Evolutionary conservation across 2,329 filamentous ascomycete species (phyloP), one percentile per base, ranked within the genome.

Genomic region (Aspergillus novoparasiticus): DNA sequence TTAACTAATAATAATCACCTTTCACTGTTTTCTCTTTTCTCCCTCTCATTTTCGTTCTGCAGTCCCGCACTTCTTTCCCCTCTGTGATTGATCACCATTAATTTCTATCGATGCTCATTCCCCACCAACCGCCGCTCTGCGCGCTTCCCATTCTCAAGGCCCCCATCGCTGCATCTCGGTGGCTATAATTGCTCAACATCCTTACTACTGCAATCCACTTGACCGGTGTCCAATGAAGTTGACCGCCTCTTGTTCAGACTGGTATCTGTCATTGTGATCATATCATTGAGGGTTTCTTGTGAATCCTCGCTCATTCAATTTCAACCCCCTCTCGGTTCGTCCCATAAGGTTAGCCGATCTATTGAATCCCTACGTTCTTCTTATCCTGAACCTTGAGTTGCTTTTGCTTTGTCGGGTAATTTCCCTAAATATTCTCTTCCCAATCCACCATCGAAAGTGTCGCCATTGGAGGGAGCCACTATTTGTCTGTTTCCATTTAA

Each of bases 151-250:
- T 32, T 6, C 43, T 4, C 23, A 46, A 11, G 14, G 34, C 23
- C 56, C 30, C 39, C 56, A 26, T 57, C 54, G 23, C 55, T 30
- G 36, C 26, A 58, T 45, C 56, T 46, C 14, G 19, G 21, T 32
- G 43, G 36, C 57, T 30, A 48, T 48, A 6, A 53, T 61, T 51
- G 10, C 32, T 48, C 36, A 23, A 45, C 59, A 34, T 41, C 41
- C 43, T 30, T 41, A 53, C 45, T 55, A 32, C 55, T 63, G 62
- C 62, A 64, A 43, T 57, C 64, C 62, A 64, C 62, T 56, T 36
- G 58, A 43, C 43, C 36, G 59, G 62, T 58, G 62, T 64, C 64
- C 64, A 66, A 66, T 66, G 59, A 61, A 45, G 32, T 45, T 59
- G 60, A 64, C 63, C 60, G 63, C 63, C 36, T 59, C 48, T 39